Evolutionary conservation across 441 rosid species (phyloP), one percentile per base, ranked within the genome.

Genomic region (Sinapis alba): DNA sequence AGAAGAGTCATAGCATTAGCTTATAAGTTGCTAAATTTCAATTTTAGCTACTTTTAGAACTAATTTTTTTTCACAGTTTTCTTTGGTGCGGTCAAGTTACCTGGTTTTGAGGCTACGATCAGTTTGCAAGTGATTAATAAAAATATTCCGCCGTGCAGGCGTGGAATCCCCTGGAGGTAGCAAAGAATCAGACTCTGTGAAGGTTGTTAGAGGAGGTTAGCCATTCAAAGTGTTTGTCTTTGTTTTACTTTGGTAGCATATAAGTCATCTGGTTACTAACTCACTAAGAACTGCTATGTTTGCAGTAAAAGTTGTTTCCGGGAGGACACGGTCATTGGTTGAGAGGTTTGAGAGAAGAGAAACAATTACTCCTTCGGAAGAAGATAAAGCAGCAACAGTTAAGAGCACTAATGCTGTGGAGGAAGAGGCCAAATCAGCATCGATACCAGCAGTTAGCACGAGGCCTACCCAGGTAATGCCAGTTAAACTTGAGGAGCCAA

Each of bases 131-230:
- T 63, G 54, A 28, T 62, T 34, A 16, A 41, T 47, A 27, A 34
- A 32, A 38, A 12, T 73, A 30, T 74, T 59, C 47, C 79, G 19
- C 65, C 68, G 38, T 77, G 73, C 80, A 91, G 98, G 92, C 65
- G 78, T 82, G 24, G 80, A 79, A 60, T 63, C 86, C 28, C 67
- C 70, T 3, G 45, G 69, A 60, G 59, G 74, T 65, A 83, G 66
- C 79, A 82, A 82, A 72, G 82, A 68, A 43, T 59, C 81, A 13
- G 72, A 79, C 77, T 45, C 90, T 53, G 86, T 92, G 69, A 94
- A 83, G 83, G 78, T 87, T 79, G 89, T 94, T 72, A 89, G 84
- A 77, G 98, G 98, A 94, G 98, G 98, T 94, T 74, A 79, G 90
- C 78, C 62, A 62, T 57, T 77, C 32, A 28, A 27, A 54, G 2